Evolutionary conservation across 345 rosid genomes (phyloP), one percentile per base, ranked within the genome.

Genomic region (Hibiscus tridactylites): DNA sequence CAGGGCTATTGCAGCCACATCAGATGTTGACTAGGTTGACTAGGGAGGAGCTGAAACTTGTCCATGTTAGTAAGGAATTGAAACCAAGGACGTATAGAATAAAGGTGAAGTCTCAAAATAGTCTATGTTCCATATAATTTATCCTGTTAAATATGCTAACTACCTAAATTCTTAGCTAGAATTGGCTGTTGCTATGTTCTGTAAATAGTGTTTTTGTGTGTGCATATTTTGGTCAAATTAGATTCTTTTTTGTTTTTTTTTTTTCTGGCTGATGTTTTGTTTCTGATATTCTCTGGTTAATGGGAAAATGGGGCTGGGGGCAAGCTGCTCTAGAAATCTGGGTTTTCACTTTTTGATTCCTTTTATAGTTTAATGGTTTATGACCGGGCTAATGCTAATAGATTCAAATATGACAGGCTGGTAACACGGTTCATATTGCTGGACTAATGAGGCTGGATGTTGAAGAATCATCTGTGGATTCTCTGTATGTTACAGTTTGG

Each of bases 81-180:
- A 90, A 83, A 74, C 97, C 99, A 17, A 90, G 97, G 73, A 92
- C 97, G 0, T 95, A 92, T 66, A 90, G 99, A 79, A 86, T 92
- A 80, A 88, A 90, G 96, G 98, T 95, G 28, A 60, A 56, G 91
- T 79, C 21, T 60, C 33, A 24, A 66, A 66, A 62, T 35, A 15
- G 42, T 68, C 58, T 15, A 28, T 1, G 6, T 67, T 53, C 52
- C 13, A 16, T 16, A 49, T 67, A 50, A 56, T 17, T 49, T 47
- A 28, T 64, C 21, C 3, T 53, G 11, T 64, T 50, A 35, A 37
- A 17, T 59, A 54, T 64, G 39, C 56, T 47, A 42, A 15, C 8
- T 46, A 29, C 58, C 59, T 29, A 50, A 66, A 28, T 49, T 68
- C 71, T 53, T 8, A 1, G 61, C 47, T 12, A 54, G 19, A 37